Conservation (phyloP, 495 filamentous ascomycete genomes). For the Echria macrotheca region DNA sequence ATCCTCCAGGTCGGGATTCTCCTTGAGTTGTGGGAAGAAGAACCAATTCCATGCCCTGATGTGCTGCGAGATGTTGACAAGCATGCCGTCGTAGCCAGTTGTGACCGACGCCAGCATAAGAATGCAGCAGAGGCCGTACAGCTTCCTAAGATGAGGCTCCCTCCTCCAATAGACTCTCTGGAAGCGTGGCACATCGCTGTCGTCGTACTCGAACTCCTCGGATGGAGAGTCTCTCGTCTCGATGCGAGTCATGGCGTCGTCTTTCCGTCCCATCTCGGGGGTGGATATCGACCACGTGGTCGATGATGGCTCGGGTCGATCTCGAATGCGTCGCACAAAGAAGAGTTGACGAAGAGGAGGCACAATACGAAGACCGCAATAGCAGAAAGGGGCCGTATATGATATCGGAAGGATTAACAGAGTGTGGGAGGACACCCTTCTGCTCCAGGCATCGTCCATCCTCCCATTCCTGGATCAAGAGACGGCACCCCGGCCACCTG, state of each 20-base stretch:
- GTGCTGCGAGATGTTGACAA: conserved; percentile 54
- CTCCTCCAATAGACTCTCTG: conserved; percentile 54
- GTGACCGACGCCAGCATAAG: conserved; percentile 60
- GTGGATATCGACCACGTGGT: conserved; percentile 2
- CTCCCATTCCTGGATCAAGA: background rate
- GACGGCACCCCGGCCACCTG: conserved; percentile 1
- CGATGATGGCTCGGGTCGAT: background rate
- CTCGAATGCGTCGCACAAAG: background rate
- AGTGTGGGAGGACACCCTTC: no score
- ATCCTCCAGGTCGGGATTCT: conserved; percentile 30
- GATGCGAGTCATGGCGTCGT: background rate
- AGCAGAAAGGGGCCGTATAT: conserved; percentile 1
- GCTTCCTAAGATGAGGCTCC: conserved; percentile 54
- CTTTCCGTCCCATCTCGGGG: conserved; percentile 10
- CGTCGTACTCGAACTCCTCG: conserved; percentile 36
- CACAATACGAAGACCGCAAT: background rate
- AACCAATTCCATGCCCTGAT: conserved; percentile 47
- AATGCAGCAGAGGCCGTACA: conserved; percentile 51
- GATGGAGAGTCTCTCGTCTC: conserved; percentile 13
- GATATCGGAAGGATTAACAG: background rate
- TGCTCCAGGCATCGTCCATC: background rate
- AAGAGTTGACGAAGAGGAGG: background rate
- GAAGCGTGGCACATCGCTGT: conserved; percentile 48
- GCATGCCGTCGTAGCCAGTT: conserved; percentile 62
- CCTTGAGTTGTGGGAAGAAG: conserved; percentile 40